A percentile compares a stretch with the other conserved stretches of the same genome.
Conservation (phyloP, 1,139 yeast species). For the Chernovozyma aurita region DNA sequence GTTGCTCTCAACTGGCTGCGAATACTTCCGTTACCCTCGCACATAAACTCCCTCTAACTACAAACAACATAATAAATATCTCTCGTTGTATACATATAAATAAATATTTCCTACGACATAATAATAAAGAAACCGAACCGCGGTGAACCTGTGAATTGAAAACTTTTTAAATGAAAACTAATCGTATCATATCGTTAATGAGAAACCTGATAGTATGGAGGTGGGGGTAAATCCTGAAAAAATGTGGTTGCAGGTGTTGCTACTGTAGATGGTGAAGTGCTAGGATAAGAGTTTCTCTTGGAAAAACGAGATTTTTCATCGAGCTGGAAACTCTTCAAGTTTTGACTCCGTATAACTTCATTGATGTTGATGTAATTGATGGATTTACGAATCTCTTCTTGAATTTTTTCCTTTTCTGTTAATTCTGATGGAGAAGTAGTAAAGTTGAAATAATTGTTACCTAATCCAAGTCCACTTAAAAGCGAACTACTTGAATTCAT, state of each 20-base stretch:
- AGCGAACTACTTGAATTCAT: constrained; percentile 13
- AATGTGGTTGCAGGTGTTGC: constrained; percentile 8
- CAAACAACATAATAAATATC: no score
- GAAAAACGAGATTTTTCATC: constrained; percentile 1
- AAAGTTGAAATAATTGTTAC: constrained; percentile 32
- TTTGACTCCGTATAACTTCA: constrained; percentile 9
- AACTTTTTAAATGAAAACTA: no score
- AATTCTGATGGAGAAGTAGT: constrained; percentile 21
- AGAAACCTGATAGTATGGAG: constrained; percentile 10
- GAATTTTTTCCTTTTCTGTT: constrained; percentile 8
- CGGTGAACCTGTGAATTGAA: no score
- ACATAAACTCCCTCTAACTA: no score
- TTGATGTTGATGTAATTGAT: constrained; percentile 32
- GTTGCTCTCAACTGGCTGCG: no score
- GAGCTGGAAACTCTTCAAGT: constrained; percentile 5
- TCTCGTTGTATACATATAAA: background rate
- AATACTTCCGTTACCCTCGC: no score
- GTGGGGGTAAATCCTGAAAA: constrained; percentile 13
- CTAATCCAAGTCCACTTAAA: constrained; percentile 33
- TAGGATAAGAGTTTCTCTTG: background rate
- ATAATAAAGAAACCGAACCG: no score
- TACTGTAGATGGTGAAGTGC: background rate
- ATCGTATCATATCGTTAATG: no score
- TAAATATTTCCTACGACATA: no score
- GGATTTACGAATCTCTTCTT: constrained; percentile 20